A percentile compares a stretch with the other conserved stretches of the same genome.
Evolutionary conservation across 2,329 filamentous ascomycete genomes (phyloP).

Genomic region (Emericellopsis atlantica): DNA sequence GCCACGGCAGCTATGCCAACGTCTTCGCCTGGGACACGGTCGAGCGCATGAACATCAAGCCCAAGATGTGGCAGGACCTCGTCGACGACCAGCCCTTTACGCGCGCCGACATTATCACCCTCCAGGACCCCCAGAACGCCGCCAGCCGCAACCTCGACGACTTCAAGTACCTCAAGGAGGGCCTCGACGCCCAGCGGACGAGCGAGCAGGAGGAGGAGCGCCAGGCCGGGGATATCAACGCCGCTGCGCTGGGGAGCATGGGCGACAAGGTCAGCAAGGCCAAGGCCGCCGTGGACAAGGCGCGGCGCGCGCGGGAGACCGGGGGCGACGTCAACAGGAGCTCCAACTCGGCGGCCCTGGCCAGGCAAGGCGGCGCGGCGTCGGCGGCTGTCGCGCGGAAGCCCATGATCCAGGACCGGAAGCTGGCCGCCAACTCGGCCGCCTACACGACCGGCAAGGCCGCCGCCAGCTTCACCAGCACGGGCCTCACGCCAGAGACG

Average conservation of each 20-base stretch:
- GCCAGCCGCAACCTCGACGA: slow-evolving; percentile 69
- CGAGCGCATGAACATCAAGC: slow-evolving; percentile 88
- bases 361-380: slow-evolving; percentile 16
- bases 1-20: slow-evolving; percentile 72
- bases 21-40: slow-evolving; percentile 96
- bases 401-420: slow-evolving; percentile 37
- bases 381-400: slow-evolving; percentile 14
- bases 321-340: slow-evolving; percentile 44
- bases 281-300: slow-evolving; percentile 87
- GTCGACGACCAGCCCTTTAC: slow-evolving; percentile 79
- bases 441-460: slow-evolving; percentile 82
- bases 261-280: slow-evolving; percentile 77
- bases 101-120: slow-evolving; percentile 83
- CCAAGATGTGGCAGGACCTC: slow-evolving; percentile 89
- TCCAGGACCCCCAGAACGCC: slow-evolving; percentile 91
- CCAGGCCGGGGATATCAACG: slow-evolving; percentile 60
- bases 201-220: slow-evolving; percentile 59
- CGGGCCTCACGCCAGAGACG: slow-evolving; percentile 84
- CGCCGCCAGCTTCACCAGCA: slow-evolving; percentile 90
- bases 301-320: slow-evolving; percentile 59
- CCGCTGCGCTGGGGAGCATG: slow-evolving; percentile 63
- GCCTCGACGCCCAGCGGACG: slow-evolving; percentile 53
- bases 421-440: slow-evolving; percentile 70
- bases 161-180: slow-evolving; percentile 84
- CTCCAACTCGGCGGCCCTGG: slow-evolving; percentile 21